A percentile compares a stretch with the other conserved stretches of the same genome.
Conservation (phyloP, 2,329 filamentous ascomycete genomes). For the Ophiostoma tasmaniense region DNA sequence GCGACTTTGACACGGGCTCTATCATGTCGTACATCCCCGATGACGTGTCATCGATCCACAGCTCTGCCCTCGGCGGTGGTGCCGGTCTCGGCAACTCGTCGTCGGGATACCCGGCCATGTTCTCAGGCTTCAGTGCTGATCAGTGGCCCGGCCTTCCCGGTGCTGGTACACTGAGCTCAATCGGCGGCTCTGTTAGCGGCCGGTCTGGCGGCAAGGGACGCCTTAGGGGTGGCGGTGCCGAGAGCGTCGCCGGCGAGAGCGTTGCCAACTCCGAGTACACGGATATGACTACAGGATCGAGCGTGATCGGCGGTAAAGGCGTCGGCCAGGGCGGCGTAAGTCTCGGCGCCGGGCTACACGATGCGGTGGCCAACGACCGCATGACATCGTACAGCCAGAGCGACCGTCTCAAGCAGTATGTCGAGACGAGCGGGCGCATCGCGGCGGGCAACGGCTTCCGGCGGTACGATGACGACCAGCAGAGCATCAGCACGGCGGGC, state of each 20-base stretch:
- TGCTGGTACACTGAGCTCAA: slow-evolving; percentile 33
- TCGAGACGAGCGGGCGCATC: slow-evolving; percentile 65
- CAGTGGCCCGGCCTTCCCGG: slow-evolving; percentile 78
- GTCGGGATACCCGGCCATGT: slow-evolving; percentile 86
- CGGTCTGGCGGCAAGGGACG: slow-evolving; percentile 59
- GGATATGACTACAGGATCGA: slow-evolving; percentile 59
- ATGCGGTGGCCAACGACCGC: slow-evolving; percentile 56
- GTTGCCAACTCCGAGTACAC: slow-evolving; percentile 86
- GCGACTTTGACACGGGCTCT: slow-evolving; percentile 69
- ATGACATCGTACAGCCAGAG: slow-evolving; percentile 63
- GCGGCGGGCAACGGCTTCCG: slow-evolving; percentile 61
- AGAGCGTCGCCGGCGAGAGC: slow-evolving; percentile 84
- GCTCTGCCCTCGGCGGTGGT: slow-evolving; percentile 78
- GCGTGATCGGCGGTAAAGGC: slow-evolving; percentile 66
- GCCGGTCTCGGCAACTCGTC: slow-evolving; percentile 44
- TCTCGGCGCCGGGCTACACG: slow-evolving; percentile 70
- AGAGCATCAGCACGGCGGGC: slow-evolving; percentile 89
- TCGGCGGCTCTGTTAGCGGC: slow-evolving; percentile 28
- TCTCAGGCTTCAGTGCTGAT: slow-evolving; percentile 81
- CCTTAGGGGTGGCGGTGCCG: slow-evolving; percentile 48
- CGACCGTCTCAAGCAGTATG: slow-evolving; percentile 88
- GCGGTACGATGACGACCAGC: slow-evolving; percentile 80
- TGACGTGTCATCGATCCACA: slow-evolving; percentile 92
- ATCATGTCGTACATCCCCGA: slow-evolving; percentile 94
- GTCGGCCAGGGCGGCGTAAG: slow-evolving; percentile 81